Evolutionary conservation across 495 filamentous ascomycete genomes (phyloP).

Genomic region (Hyaloscypha hepaticicola): DNA sequence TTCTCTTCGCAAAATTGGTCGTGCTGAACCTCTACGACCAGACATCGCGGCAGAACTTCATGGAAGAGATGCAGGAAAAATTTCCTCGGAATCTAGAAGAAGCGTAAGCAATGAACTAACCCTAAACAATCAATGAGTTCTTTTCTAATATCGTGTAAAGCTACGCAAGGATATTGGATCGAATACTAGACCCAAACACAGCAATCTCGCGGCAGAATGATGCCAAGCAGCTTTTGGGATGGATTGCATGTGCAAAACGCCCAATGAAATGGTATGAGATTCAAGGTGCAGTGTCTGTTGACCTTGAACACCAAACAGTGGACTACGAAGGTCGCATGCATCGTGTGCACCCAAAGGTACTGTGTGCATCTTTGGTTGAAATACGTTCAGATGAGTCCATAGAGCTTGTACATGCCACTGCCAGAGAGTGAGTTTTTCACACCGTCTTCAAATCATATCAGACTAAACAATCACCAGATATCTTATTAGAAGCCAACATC

Average conservation of each 20-base stretch:
- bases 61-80: slow-evolving; percentile 32
- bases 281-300: slow-evolving; percentile 40
- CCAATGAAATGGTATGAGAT: slow-evolving; percentile 47
- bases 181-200: slow-evolving; percentile 28
- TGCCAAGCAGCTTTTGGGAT: slow-evolving; percentile 35
- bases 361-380: slow-evolving; percentile 47
- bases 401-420: slow-evolving; percentile 43
- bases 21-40: slow-evolving; percentile 42
- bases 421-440: slow-evolving; percentile 36
- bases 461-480: not conserved
- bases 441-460: not conserved
- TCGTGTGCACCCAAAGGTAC: slow-evolving; percentile 35
- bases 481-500: slow-evolving; percentile 22
- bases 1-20: slow-evolving; percentile 45
- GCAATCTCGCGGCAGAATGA: slow-evolving; percentile 28
- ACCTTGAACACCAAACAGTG: slow-evolving; percentile 22
- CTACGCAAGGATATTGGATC: slow-evolving; percentile 40
- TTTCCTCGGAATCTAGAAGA: slow-evolving; percentile 38
- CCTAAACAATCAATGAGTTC: slow-evolving; percentile 4
- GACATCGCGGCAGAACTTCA: slow-evolving; percentile 29
- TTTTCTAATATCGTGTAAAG: slow-evolving; percentile 21
- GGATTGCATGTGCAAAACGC: slow-evolving; percentile 40
- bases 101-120: slow-evolving; percentile 35
- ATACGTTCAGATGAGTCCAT: slow-evolving; percentile 34
- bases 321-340: slow-evolving; percentile 33